Evolutionary conservation across 768 basidiomycete species (phyloP).

Genomic region (Mycena polygramma): DNA sequence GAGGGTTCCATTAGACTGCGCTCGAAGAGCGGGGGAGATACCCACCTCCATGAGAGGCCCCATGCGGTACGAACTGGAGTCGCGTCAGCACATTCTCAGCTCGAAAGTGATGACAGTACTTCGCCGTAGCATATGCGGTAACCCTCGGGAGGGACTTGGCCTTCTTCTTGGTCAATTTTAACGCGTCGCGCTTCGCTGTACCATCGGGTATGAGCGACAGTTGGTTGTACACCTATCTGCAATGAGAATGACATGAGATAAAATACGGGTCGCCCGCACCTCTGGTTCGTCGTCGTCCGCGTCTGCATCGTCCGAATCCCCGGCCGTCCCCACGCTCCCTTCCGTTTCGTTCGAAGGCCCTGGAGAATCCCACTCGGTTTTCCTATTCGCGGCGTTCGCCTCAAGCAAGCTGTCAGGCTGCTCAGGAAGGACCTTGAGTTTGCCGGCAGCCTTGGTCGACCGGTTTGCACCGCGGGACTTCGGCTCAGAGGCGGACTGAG

Average conservation of each 20-base stretch:
- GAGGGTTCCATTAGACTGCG: background rate
- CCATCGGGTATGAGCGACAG: conserved; percentile 95
- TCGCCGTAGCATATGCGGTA: conserved; percentile 96
- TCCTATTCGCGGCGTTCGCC: conserved; percentile 45
- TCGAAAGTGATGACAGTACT: conserved; percentile 56
- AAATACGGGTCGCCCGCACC: conserved; percentile 72
- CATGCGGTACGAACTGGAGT: conserved; percentile 86
- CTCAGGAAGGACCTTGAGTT: conserved; percentile 90
- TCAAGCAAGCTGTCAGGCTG: conserved; percentile 68
- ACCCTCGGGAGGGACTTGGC: conserved; percentile 92
- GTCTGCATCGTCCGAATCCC: conserved; percentile 82
- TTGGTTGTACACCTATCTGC: conserved; percentile 87
- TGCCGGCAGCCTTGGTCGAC: conserved; percentile 85
- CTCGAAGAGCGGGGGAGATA: background rate
- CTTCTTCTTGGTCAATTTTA: conserved; percentile 93
- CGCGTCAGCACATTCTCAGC: conserved; percentile 6
- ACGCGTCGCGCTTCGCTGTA: conserved; percentile 91
- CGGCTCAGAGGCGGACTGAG: conserved; percentile 51
- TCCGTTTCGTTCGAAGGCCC: conserved; percentile 55
- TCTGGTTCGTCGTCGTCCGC: conserved; percentile 72
- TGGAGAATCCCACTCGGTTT: conserved; percentile 38
- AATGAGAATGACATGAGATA: conserved; percentile 1
- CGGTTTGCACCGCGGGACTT: conserved; percentile 82
- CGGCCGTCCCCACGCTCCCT: conserved; percentile 63
- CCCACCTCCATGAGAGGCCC: conserved; percentile 77